These are phyloP conservation scores for Plectosphaerella plurivora DNA, from an alignment of 2,329 filamentous ascomycete species.

Conservation along the genomic window DNA sequence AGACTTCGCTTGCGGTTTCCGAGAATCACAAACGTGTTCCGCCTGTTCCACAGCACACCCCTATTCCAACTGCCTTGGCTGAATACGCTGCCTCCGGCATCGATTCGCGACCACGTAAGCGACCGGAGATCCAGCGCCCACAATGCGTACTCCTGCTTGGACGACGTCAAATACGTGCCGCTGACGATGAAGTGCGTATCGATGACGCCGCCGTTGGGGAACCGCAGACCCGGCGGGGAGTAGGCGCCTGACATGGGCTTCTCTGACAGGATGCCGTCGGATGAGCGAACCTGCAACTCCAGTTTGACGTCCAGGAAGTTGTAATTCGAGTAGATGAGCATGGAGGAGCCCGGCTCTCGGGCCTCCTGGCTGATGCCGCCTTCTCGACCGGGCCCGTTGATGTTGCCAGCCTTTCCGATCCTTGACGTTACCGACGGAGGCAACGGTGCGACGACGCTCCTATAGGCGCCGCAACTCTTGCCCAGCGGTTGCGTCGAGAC, in stretches of 20 bases:
- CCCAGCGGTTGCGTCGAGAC: constrained; percentile 82
- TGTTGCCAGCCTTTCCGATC: constrained; percentile 55
- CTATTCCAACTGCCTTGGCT: constrained; percentile 98
- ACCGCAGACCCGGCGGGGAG: constrained; percentile 86
- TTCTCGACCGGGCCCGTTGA: constrained; percentile 36
- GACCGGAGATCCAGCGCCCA: constrained; percentile 91
- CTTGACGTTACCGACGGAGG: constrained; percentile 59
- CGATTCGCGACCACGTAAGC: constrained; percentile 91
- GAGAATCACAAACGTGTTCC: constrained; percentile 93
- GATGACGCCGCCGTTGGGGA: constrained; percentile 93
- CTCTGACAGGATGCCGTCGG: constrained; percentile 80
- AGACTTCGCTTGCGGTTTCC: constrained; percentile 90
- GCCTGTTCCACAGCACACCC: constrained; percentile 85
- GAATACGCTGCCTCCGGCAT: constrained; percentile 90
- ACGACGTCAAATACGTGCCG: constrained; percentile 94
- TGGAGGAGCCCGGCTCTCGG: constrained; percentile 59
- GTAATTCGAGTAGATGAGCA: constrained; percentile 99
- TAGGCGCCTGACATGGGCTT: constrained; percentile 83
- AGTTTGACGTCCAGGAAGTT: constrained; percentile 97
- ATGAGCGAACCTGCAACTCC: constrained; percentile 81
- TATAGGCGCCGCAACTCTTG: constrained; percentile 92
- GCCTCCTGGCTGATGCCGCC: constrained; percentile 47
- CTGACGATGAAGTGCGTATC: constrained; percentile 97
- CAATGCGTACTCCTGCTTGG: constrained; percentile 95
- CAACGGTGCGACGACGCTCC: constrained; percentile 88